Conservation (phyloP, 2,329 filamentous ascomycete genomes). For the Xylariaceae sp. region DNA sequence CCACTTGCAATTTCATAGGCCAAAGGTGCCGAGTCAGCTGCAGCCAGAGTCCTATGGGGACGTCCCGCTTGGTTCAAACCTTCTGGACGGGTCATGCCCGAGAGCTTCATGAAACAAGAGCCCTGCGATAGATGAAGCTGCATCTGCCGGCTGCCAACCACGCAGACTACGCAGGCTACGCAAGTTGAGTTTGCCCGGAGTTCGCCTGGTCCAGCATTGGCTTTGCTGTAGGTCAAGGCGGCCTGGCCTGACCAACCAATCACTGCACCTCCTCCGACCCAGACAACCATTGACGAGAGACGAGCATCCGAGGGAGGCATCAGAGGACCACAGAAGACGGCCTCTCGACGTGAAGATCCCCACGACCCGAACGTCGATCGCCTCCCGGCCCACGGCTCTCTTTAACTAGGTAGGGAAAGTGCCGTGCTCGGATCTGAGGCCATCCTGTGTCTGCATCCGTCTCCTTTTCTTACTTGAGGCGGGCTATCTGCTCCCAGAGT, state of each 20-base stretch:
- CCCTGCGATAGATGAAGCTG: slow-evolving; percentile 2
- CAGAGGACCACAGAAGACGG: slow-evolving; percentile 13
- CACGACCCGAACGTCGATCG: slow-evolving; percentile 18
- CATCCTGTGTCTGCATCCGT: too few relatives aligned
- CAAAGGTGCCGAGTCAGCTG: slow-evolving; percentile 18
- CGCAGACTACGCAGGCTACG: too few relatives aligned
- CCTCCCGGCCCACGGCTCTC: slow-evolving; percentile 8
- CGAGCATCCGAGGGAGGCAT: slow-evolving; percentile 7
- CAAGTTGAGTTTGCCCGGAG: slow-evolving; percentile 1
- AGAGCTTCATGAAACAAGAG: too few relatives aligned
- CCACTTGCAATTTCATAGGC: too few relatives aligned
- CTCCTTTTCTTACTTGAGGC: too few relatives aligned
- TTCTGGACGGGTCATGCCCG: too few relatives aligned
- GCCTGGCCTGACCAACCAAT: slow-evolving; percentile 9
- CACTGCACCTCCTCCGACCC: slow-evolving; percentile 10
- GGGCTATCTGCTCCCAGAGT: too few relatives aligned
- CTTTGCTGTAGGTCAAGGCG: slow-evolving; percentile 14
- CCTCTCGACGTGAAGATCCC: slow-evolving; percentile 15
- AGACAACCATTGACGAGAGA: too few relatives aligned
- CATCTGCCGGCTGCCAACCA: not conserved
- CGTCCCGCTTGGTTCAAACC: slow-evolving; percentile 3
- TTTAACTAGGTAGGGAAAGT: slow-evolving; percentile 1
- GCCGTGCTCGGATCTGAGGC: slow-evolving; percentile 7
- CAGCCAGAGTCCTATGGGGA: slow-evolving; percentile 13
- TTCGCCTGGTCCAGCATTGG: slow-evolving; percentile 11